Conservation (phyloP, 306 rosid genomes). For the Quercus alba region DNA sequence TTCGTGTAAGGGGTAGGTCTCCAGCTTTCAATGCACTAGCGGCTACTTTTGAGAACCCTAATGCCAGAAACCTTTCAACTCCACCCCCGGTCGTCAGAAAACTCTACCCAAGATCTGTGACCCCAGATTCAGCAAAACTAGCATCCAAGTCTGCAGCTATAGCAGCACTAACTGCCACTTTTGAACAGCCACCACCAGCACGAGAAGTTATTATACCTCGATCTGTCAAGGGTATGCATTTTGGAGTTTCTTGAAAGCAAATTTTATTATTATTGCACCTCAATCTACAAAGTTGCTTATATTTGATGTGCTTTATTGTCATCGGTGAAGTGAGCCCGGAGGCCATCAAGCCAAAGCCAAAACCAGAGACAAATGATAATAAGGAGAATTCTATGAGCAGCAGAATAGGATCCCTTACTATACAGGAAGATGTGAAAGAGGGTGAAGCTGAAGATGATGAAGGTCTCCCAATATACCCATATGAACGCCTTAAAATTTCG, state of each 20-base stretch:
- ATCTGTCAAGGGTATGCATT: conserved; percentile 59
- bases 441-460: conserved; percentile 85
- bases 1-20: conserved; percentile 94
- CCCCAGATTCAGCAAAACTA: conserved; percentile 51
- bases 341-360: conserved; percentile 39
- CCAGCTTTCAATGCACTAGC: conserved; percentile 96
- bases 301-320: conserved; percentile 15
- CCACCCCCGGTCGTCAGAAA: conserved; percentile 91
- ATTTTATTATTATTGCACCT: conserved; percentile 14
- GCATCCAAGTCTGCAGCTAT: conserved; percentile 66
- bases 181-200: conserved; percentile 59
- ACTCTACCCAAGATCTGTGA: conserved; percentile 72
- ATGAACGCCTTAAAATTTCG: conserved; percentile 58
- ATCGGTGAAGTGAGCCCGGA: conserved; percentile 46
- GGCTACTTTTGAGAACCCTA: conserved; percentile 77
- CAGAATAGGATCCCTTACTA: conserved; percentile 65
- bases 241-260: conserved; percentile 10
- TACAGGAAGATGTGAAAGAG: conserved; percentile 82
- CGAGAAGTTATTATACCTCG: conserved; percentile 71
- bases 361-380: neutral
- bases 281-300: conserved; percentile 1
- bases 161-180: conserved; percentile 56
- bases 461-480: conserved; percentile 69
- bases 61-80: conserved; percentile 83
- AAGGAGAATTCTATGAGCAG: conserved; percentile 45